Percentiles rank a stretch among this genome's conserved stretches.
These are phyloP conservation scores for Stellera chamaejasme DNA, from an alignment of 345 rosid species.

Conservation along the genomic window DNA sequence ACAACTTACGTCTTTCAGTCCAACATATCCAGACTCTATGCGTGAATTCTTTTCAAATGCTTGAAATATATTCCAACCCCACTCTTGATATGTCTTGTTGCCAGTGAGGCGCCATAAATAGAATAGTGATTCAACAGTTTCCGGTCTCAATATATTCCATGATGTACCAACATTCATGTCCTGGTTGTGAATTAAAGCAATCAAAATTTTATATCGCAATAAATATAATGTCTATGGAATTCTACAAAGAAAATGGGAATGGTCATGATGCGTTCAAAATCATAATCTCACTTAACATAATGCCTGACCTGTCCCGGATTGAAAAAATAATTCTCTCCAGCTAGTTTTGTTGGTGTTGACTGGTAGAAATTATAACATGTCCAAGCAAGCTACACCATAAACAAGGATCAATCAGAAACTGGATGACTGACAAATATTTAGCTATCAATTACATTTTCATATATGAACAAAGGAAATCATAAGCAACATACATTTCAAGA, in stretches of 20 bases:
- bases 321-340: constrained; percentile 97
- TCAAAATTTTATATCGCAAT: background rate
- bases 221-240: background rate
- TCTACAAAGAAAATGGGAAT: no score
- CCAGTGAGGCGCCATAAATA: constrained; percentile 97
- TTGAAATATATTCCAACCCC: constrained; percentile 98
- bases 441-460: no score
- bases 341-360: constrained; percentile 84
- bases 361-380: constrained; percentile 97
- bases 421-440: no score
- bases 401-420: background rate
- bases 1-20: constrained; percentile 82
- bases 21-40: constrained; percentile 79
- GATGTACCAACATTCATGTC: constrained; percentile 98
- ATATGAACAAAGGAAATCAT: no score
- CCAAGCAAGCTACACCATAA: constrained; percentile 75
- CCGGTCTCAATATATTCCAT: constrained; percentile 94
- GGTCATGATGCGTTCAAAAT: no score
- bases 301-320: constrained; percentile 51
- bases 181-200: constrained; percentile 21
- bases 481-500: no score
- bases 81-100: constrained; percentile 85
- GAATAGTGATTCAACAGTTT: constrained; percentile 90
- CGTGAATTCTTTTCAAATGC: constrained; percentile 95
- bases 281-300: no score